Percentiles rank a stretch among this genome's conserved stretches.
phyloP scores from a whole-genome alignment of 208 protist species.

The Jaenimonas drosophilae region DNA sequence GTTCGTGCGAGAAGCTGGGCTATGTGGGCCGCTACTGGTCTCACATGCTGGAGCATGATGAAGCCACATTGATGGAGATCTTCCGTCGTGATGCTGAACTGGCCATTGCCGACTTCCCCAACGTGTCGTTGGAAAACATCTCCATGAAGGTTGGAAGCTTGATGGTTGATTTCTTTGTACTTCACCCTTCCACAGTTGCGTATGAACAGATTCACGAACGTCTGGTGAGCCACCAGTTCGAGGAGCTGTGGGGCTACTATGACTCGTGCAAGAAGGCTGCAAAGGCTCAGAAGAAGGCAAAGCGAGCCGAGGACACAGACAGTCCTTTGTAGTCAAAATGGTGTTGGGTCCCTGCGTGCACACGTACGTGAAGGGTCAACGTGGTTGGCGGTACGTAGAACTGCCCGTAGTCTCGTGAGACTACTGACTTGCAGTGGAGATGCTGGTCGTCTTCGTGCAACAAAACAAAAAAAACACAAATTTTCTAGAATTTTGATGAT shows the following conservation, averaged over 20 bases:
- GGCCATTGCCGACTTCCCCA: conserved; percentile 1
- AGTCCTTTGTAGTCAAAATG: too few relatives aligned
- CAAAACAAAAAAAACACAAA: too few relatives aligned
- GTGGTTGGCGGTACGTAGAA: too few relatives aligned
- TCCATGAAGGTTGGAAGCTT: conserved; percentile 3
- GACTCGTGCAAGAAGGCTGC: too few relatives aligned
- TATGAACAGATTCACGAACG: background rate
- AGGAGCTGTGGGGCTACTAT: conserved; percentile 8
- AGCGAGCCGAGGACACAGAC: too few relatives aligned
- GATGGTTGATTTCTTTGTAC: conserved; percentile 11
- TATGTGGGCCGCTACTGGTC: conserved; percentile 9
- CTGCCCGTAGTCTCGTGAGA: too few relatives aligned
- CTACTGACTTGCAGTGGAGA: too few relatives aligned
- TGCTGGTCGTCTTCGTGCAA: too few relatives aligned
- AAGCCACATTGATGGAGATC: conserved; percentile 1
- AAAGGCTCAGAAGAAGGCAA: too few relatives aligned
- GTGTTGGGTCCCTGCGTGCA: too few relatives aligned
- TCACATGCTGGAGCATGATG: conserved; percentile 1
- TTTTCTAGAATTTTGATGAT: too few relatives aligned
- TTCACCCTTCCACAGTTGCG: conserved; percentile 1
- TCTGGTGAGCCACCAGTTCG: conserved; percentile 7
- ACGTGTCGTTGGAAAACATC: background rate
- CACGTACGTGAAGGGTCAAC: too few relatives aligned
- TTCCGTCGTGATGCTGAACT: conserved; percentile 2
- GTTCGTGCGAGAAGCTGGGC: conserved; percentile 7